Percentiles rank a stretch among this genome's conserved stretches.
phyloP scores from a whole-genome alignment of 1,139 yeast genomes.

The Hemisphaericaspora xylofermentans region DNA sequence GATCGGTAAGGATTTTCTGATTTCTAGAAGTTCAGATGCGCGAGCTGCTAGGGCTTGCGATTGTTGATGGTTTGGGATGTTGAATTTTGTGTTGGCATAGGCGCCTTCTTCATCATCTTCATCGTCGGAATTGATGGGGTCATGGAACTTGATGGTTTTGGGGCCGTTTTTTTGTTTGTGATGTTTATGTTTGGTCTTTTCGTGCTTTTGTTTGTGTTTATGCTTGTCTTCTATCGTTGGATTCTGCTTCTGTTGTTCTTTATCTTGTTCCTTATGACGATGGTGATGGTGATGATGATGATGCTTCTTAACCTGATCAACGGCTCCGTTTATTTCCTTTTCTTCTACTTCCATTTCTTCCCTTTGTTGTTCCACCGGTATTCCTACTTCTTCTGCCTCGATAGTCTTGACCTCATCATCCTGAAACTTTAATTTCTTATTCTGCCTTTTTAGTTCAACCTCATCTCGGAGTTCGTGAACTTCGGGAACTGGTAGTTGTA shows the following conservation, averaged over 20 bases:
- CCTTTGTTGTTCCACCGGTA: no score
- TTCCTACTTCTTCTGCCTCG: no score
- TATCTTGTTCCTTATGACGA: neutral
- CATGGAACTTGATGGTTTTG: constrained; percentile 16
- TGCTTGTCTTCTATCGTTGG: constrained; percentile 1
- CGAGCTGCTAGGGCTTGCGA: constrained; percentile 29
- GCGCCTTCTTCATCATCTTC: constrained; percentile 28
- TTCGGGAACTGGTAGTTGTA: neutral
- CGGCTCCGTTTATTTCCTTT: neutral
- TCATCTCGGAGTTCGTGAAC: constrained; percentile 4
- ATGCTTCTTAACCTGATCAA: neutral
- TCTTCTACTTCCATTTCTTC: constrained; percentile 3
- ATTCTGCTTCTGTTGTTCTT: no score
- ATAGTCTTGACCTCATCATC: constrained; percentile 10
- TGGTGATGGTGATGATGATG: neutral
- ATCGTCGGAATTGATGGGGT: constrained; percentile 22
- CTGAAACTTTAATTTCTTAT: constrained; percentile 32
- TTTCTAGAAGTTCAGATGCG: constrained; percentile 47
- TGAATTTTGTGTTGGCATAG: constrained; percentile 9
- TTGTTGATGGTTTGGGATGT: constrained; percentile 5
- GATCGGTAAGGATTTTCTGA: constrained; percentile 69
- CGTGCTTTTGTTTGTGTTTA: constrained; percentile 4
- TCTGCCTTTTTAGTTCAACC: constrained; percentile 7
- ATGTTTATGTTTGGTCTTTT: neutral
- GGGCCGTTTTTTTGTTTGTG: constrained; percentile 7